Conservation (phyloP, 2,329 filamentous ascomycete species). For the Canariomyces notabilis region DNA sequence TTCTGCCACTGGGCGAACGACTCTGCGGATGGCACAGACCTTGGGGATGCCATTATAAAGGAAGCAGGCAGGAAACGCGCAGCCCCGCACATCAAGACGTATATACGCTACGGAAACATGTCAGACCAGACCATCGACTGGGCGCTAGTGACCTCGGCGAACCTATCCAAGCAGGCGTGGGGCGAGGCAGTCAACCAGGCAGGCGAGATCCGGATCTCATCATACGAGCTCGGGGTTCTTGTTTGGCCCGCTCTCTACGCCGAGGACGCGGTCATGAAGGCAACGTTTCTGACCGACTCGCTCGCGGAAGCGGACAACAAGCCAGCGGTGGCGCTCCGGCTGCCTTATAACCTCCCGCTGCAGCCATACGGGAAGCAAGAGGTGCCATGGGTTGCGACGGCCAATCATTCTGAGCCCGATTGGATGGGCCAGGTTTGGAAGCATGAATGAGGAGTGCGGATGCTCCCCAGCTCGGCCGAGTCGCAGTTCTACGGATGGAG, state of each 20-base stretch:
- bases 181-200: constrained; percentile 54
- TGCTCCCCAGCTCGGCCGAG: not conserved
- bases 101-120: constrained; percentile 58
- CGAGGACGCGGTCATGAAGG: constrained; percentile 56
- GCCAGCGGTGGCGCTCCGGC: constrained; percentile 60
- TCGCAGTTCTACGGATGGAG: not conserved
- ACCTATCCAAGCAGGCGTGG: constrained; percentile 86
- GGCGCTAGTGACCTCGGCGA: constrained; percentile 87
- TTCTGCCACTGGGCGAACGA: constrained; percentile 74
- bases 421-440: constrained; percentile 46
- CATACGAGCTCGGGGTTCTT: constrained; percentile 78
- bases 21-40: constrained; percentile 33
- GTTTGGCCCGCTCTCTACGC: constrained; percentile 66
- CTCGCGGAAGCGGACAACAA: constrained; percentile 18
- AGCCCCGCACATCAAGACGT: constrained; percentile 87
- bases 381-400: constrained; percentile 70
- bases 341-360: constrained; percentile 79
- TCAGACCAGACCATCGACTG: constrained; percentile 58
- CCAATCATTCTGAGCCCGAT: constrained; percentile 56
- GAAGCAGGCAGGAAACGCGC: constrained; percentile 62
- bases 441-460: constrained; percentile 2
- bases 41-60: constrained; percentile 23
- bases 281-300: constrained; percentile 59
- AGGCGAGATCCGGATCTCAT: constrained; percentile 65
- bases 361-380: constrained; percentile 59